Evolutionary conservation across 148 eudicot species (phyloP).

Genomic region (Fallopia convolvulus): DNA sequence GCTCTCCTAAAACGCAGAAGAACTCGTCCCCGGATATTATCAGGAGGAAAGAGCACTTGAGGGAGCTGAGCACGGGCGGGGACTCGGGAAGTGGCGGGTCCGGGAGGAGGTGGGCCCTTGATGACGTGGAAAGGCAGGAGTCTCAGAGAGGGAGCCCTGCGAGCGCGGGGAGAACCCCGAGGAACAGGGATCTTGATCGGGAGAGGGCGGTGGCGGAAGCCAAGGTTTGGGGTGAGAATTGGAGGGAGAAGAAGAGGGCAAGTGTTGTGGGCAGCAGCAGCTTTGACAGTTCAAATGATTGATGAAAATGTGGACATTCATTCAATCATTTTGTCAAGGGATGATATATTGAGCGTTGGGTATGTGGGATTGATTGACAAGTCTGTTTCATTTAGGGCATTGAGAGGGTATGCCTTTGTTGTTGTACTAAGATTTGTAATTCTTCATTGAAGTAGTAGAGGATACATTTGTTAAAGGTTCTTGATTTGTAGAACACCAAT

Average conservation of each 20-base stretch:
- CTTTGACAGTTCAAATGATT: slow-evolving; percentile 34
- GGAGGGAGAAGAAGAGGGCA: slow-evolving; percentile 66
- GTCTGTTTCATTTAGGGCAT: neutral
- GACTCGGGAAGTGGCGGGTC: slow-evolving; percentile 60
- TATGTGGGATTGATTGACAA: neutral
- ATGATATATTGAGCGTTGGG: neutral
- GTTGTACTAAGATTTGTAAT: too few relatives aligned
- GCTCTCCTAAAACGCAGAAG: slow-evolving; percentile 61
- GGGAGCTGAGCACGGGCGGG: slow-evolving; percentile 47
- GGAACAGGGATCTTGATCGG: slow-evolving; percentile 68
- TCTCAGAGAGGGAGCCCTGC: slow-evolving; percentile 69
- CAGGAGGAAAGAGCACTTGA: slow-evolving; percentile 45
- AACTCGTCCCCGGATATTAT: slow-evolving; percentile 53
- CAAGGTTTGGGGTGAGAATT: slow-evolving; percentile 95
- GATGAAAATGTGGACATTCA: neutral
- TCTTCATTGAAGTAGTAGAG: too few relatives aligned
- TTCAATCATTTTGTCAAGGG: neutral
- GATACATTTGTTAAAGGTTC: too few relatives aligned
- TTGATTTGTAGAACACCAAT: too few relatives aligned
- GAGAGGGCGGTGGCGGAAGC: slow-evolving; percentile 96
- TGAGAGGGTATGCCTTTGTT: neutral
- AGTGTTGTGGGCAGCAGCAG: slow-evolving; percentile 59
- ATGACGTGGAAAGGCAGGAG: slow-evolving; percentile 41
- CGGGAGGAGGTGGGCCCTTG: slow-evolving; percentile 62
- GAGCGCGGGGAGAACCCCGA: slow-evolving; percentile 57